A percentile compares a stretch with the other conserved stretches of the same genome.
Evolutionary conservation across 352 stramenopile species (phyloP).

Genomic region (Phytophthora sojae): DNA sequence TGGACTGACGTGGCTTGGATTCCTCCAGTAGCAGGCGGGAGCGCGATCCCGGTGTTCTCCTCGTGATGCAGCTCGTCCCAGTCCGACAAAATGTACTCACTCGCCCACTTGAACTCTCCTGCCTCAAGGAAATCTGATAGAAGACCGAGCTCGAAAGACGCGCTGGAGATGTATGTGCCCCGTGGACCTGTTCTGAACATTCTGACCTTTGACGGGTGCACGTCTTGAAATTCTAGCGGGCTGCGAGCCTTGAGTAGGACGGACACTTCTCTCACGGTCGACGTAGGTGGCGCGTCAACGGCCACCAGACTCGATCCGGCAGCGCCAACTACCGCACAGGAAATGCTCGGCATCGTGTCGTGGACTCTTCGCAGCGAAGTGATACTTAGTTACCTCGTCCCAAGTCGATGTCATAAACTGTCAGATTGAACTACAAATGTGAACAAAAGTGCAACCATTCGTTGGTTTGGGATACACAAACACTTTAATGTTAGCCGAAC

Average conservation of each 20-base stretch:
- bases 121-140: neutral
- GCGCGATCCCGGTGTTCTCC: neutral
- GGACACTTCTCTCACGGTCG: neutral
- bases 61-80: neutral
- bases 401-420: too few species aligned
- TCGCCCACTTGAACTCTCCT: neutral
- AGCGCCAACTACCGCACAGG: constrained; percentile 1
- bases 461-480: too few species aligned
- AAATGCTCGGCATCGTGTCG: neutral
- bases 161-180: neutral
- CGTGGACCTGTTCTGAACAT: neutral
- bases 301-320: neutral
- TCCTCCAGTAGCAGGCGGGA: neutral
- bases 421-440: too few species aligned
- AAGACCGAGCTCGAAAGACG: constrained; percentile 1
- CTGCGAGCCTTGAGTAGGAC: neutral
- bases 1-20: neutral
- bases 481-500: too few species aligned
- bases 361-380: too few species aligned
- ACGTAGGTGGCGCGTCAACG: neutral
- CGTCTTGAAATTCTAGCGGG: constrained; percentile 1
- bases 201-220: neutral
- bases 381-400: too few species aligned
- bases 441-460: too few species aligned
- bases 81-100: neutral